Percentiles rank a stretch among this genome's conserved stretches.
Conservation (phyloP, 345 rosid genomes). For the Rhodamnia argentea region DNA sequence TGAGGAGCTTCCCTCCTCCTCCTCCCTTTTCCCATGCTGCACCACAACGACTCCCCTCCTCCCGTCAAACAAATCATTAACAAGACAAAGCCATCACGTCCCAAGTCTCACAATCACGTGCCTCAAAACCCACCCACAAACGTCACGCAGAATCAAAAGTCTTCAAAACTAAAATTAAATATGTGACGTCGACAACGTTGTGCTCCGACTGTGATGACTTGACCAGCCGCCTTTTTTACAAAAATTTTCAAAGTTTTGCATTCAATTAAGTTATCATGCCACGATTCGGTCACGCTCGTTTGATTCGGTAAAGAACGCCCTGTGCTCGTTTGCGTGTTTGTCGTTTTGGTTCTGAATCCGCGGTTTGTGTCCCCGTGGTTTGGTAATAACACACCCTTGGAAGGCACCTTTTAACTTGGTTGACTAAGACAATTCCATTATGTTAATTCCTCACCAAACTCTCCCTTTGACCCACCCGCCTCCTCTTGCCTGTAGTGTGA, state of each 20-base stretch:
- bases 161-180: no score
- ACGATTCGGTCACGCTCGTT: not conserved
- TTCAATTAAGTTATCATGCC: not conserved
- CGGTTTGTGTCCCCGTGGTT: not conserved
- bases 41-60: not conserved
- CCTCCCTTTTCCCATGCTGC: not conserved
- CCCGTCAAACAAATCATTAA: not conserved
- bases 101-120: not conserved
- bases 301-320: not conserved
- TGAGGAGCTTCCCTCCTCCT: no score
- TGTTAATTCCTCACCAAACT: not conserved
- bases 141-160: not conserved
- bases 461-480: not conserved
- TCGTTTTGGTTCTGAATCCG: not conserved
- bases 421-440: not conserved
- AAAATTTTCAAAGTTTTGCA: not conserved
- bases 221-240: not conserved
- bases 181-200: not conserved
- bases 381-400: not conserved
- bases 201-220: not conserved
- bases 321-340: no score
- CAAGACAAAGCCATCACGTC: not conserved
- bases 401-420: not conserved
- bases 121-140: not conserved
- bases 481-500: not conserved